A percentile compares a stretch with the other conserved stretches of the same genome.
These are phyloP conservation scores for Malassezia slooffiae DNA, from an alignment of 1,284 basidiomycete genomes.

Conservation along the genomic window DNA sequence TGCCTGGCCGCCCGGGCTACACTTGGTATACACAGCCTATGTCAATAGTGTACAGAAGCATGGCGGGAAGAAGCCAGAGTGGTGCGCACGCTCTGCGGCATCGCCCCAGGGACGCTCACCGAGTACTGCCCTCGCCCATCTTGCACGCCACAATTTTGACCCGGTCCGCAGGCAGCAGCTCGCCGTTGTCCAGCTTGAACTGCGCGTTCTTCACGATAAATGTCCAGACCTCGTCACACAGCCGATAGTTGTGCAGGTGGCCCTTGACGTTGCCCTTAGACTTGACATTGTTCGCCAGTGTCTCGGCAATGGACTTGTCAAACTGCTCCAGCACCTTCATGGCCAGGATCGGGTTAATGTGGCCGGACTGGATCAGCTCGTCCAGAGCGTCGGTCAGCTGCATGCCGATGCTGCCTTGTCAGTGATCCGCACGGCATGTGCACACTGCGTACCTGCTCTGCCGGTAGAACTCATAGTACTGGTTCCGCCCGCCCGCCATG, in stretches of 20 bases:
- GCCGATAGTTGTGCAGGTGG: conserved; percentile 39
- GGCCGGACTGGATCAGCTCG: conserved; percentile 91
- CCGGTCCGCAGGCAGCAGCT: conserved; percentile 35
- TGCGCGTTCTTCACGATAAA: conserved; percentile 41
- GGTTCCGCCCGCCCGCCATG: conserved; percentile 19
- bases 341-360: conserved; percentile 91
- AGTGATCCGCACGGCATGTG: background rate
- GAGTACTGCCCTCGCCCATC: conserved; percentile 24
- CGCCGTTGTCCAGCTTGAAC: conserved; percentile 43
- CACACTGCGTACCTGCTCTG: conserved; percentile 25
- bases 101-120: too few relatives aligned
- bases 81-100: too few relatives aligned
- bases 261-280: conserved; percentile 41
- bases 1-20: too few relatives aligned
- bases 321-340: conserved; percentile 72
- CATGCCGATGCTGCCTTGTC: conserved; percentile 72
- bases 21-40: too few relatives aligned
- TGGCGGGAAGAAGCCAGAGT: too few relatives aligned
- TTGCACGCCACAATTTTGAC: conserved; percentile 46
- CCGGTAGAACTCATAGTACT: conserved; percentile 37
- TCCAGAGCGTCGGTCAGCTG: conserved; percentile 97
- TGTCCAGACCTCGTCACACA: conserved; percentile 46
- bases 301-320: conserved; percentile 42
- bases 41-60: too few relatives aligned
- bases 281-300: conserved; percentile 38